Base-by-base conservation (phyloP, 2,329 filamentous ascomycete species). In the Hypoxylon sp. region DNA sequence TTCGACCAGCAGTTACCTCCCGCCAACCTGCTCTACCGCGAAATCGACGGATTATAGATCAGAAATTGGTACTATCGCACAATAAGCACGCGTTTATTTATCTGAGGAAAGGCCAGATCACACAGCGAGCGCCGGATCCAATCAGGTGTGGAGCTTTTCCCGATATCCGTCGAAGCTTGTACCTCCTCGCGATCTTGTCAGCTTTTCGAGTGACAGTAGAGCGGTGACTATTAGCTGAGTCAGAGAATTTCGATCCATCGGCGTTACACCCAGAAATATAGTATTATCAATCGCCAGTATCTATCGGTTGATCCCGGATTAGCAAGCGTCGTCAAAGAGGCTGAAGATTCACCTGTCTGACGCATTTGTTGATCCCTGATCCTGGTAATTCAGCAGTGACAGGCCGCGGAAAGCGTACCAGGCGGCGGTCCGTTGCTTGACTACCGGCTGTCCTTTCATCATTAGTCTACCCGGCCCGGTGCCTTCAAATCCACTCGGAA, bases 41-140 rank as follows among this genome's bases (percentile, higher is more conserved):
- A 33, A 67, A 64, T 44, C 51, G 20, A 57, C 61, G 46, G 64
- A 60, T 40, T 70, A 67, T 66, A 72, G 40, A 48, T 66, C 49
- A 69, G 51, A 49, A 57, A 66, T 69, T 69, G 33, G 62, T 71
- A 70, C 65, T 58, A 72, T 72, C 72, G 61, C 72, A 70, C 61
- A 50, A 69, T 71, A 73, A 73, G 69, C 75, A 75, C 68, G 64
- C 73, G 58, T 71, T 71, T 72, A 70, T 72, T 65, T 72, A 71
- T 72, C 67, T 74, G 58, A 70, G 58, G 44, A 72, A 46, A 69
- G 62, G 48, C 59, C 55, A 68, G 60, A 76, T 75, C 57, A 64
- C 69, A 77, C 69, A 73, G 57, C 68, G 55, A 68, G 59, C 55
- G 61, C 59, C 59, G 48, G 61, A 68, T 58, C 76, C 74, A 76